Evolutionary conservation across 768 basidiomycete genomes (phyloP), one percentile per base, ranked within the genome.

Genomic region (Suillus subalutaceus): DNA sequence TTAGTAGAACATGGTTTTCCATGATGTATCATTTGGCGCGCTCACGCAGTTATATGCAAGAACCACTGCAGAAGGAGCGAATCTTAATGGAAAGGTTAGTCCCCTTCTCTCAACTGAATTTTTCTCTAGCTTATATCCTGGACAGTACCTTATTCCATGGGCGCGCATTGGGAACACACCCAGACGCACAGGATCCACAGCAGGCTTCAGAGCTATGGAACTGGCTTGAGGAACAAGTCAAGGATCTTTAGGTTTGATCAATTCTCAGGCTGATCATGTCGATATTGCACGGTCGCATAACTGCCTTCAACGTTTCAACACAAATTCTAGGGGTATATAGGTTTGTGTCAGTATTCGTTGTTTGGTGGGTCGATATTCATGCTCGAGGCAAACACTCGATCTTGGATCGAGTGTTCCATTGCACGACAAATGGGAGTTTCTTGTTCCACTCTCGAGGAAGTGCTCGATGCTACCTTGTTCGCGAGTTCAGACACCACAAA

Each of bases 21-120:
- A 76, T 48, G 76, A 79, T 20, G 72, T 76, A 0, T 63, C 76
- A 2, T 74, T 77, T 32, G 85, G 86, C 16, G 83, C 84, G 0
- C 69, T 86, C n/a, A 86, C 84, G 1, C 83, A 81, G 63, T 70
- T 87, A 0, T 87, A 79, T 65, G 86, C 83, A 10, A 86, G 82
- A 5, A 86, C 86, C 2, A 72, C 78, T 0, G 71, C 78, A 0
- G 81, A 80, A 35, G 84, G 79, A 6, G 77, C 71, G 4, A 65
- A 69, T 2, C 67, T 86, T 38, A 82, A 81, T 46, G 85, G 86
- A 38, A 82, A 85, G 77, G 85, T 84, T 44, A 2, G 65, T 41
- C 23, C 2, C 4, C 15, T 52, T 35, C 26, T 53, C 37, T 53
- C 12, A 30, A 48, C 10, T 30, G n/a, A 23, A 43, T 13, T 26